A percentile compares a stretch with the other conserved stretches of the same genome.
phyloP scores from a whole-genome alignment of 1,284 basidiomycete species.

The Serendipita sp. region DNA sequence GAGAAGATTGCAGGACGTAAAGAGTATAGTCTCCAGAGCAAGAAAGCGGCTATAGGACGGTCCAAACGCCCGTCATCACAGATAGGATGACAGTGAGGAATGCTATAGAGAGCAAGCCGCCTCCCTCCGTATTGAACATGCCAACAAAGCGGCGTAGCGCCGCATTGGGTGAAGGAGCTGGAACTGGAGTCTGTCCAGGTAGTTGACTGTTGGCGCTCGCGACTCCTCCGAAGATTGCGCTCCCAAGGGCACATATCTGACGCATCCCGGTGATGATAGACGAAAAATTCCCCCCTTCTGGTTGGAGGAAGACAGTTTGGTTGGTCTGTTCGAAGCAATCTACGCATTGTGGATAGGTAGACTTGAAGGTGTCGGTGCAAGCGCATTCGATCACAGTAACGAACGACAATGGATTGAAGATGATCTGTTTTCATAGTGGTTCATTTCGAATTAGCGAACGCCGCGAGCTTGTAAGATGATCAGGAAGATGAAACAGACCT shows the following conservation, averaged over 20 bases:
- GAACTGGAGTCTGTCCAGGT: constrained; percentile 16
- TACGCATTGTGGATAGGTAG: constrained; percentile 52
- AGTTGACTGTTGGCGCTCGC: constrained; percentile 33
- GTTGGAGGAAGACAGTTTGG: constrained; percentile 36
- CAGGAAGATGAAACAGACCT: constrained; percentile 24
- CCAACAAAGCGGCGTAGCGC: background rate
- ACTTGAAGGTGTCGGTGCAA: constrained; percentile 51
- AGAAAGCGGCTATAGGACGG: background rate
- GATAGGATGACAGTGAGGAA: background rate
- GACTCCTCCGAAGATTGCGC: constrained; percentile 38
- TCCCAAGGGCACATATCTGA: constrained; percentile 36
- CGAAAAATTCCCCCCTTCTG: constrained; percentile 28
- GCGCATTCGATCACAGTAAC: constrained; percentile 51
- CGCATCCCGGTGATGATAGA: constrained; percentile 35
- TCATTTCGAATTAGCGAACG: background rate
- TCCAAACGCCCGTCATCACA: background rate
- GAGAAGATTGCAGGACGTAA: no score
- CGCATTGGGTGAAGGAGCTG: background rate
- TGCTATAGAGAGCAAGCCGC: background rate
- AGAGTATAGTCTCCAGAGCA: no score
- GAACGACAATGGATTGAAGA: constrained; percentile 49
- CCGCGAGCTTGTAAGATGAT: background rate
- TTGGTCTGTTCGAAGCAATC: constrained; percentile 52
- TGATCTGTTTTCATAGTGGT: constrained; percentile 27
- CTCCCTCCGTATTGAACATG: background rate